Evolutionary conservation across 208 protist species (phyloP), one percentile per base, ranked within the genome.

Genomic region (Leishmania braziliensis): DNA sequence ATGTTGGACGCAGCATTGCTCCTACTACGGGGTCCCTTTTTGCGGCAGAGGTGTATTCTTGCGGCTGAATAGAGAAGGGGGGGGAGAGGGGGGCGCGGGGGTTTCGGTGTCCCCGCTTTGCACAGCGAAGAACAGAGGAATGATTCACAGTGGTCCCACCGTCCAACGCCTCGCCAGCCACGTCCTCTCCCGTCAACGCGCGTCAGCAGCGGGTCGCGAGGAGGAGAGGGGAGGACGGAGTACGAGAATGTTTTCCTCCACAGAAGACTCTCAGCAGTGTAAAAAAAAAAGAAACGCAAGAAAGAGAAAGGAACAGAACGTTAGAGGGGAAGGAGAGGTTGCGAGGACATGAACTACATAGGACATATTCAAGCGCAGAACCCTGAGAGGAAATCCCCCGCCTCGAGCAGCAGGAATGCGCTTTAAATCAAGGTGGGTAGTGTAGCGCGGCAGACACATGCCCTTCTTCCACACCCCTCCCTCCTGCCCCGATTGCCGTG

Each of bases 1-100:
- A 71, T 39, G 87, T 82, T 54, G 75, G 80, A n/a, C 80, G 84
- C 43, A 87, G 75, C 89, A 92, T 92, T 53, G 54, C 53, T 63
- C 56, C 36, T n/a, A 16, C 70, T 0, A 39, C 10, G 29, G 6
- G 70, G 33, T 51, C 16, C 68, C 39, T 5, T 62, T 5, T 80
- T 2, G 66, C 1, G 18, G 39, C 77, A n/a, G 65, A 48, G 36
- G 62, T 58, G 68, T 29, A 33, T 70, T 9, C 5, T 33, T 48
- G 39, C 20, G 33, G 5, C 0, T 72, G 43, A 0, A 14, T 62
- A 39, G 12, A 68, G n/a, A 12, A 39, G 33, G n/a, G 54, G 54
- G 54, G 54, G 12, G 20, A 58, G 65, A 18, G 63, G 8, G 23
- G 8, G 23, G 29, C 26, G 50, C 16, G n/a, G 12, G 10, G 33